Evolutionary conservation across 2,329 filamentous ascomycete species (phyloP), one percentile per base, ranked within the genome.

Genomic region (Trichoderma lentiforme): DNA sequence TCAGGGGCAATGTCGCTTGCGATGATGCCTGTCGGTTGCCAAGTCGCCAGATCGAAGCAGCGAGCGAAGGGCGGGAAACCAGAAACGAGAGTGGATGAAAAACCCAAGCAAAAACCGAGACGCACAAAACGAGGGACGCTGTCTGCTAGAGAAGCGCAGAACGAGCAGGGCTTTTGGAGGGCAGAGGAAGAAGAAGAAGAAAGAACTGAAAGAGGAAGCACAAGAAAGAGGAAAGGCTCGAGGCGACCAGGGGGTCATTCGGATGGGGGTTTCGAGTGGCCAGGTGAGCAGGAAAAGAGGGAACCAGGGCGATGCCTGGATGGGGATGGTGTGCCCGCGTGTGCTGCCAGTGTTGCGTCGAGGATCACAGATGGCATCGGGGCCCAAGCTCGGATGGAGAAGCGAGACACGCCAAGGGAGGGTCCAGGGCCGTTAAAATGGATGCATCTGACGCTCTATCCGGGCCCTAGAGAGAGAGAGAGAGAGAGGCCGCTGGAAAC

Each of bases 81-180:
- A 68, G 67, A 63, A 74, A 74, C 74, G 71, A 74, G 70, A 70
- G 73, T 56, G 26, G 56, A 72, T 6, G 21, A 53, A 21, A 21
- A 18, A 61, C 3, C 39, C 39, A 70, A 53, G 39, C 28, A 34
- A 67, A 24, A 57, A 47, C 61, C 28, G 32, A 58, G 24, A 61
- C 66, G 60, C 57, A 21, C 64, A 70, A 72, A 72, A 72, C 71
- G 71, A 72, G 30, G 56, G 71, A 70, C 71, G 69, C 66, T 72
- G 51, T 70, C 65, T 64, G 61, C 70, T 56, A 53, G 72, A 53
- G 60, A 61, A 71, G 34, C 56, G 71, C 58, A 69, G 73, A 58
- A 63, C 26, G 39, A 56, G 60, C 64, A 26, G 30, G 51, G 63
- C 62, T 57, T 57, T 71, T 58, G 60, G 60, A 34, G 39, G 61